Evolutionary conservation across 257 asterid species (phyloP).

Genomic region (Jacaranda copaia): DNA sequence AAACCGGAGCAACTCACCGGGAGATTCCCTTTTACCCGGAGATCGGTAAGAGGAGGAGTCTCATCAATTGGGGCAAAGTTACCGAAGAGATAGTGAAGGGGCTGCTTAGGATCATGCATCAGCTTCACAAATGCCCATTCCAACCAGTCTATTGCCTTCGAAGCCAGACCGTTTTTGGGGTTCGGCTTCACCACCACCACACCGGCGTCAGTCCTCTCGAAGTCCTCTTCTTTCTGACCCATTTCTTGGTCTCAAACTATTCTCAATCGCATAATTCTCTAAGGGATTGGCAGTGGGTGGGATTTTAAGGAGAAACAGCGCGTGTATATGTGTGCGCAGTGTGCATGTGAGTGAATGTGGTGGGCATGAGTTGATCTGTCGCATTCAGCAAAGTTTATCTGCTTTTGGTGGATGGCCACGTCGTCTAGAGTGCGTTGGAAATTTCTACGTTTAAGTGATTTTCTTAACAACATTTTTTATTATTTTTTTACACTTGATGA

Average conservation of each 20-base stretch:
- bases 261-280: too few relatives aligned
- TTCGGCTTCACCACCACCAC: constrained; percentile 75
- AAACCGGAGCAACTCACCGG: constrained; percentile 62
- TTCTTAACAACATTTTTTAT: neutral
- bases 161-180: constrained; percentile 65
- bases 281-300: neutral
- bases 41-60: constrained; percentile 81
- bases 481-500: too few relatives aligned
- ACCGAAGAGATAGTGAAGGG: constrained; percentile 79
- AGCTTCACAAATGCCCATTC: constrained; percentile 77
- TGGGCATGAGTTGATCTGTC: constrained; percentile 29
- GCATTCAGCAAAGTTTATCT: constrained; percentile 8
- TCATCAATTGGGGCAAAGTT: constrained; percentile 91
- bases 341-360: constrained; percentile 22
- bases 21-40: constrained; percentile 68
- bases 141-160: constrained; percentile 77
- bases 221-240: constrained; percentile 49
- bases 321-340: neutral
- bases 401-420: constrained; percentile 2
- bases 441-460: neutral
- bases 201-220: constrained; percentile 51
- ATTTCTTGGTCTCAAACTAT: constrained; percentile 21
- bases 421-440: neutral
- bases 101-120: constrained; percentile 67
- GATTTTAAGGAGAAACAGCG: neutral